Conservation (phyloP, 306 rosid genomes). For the Pachyrhizus erosus region DNA sequence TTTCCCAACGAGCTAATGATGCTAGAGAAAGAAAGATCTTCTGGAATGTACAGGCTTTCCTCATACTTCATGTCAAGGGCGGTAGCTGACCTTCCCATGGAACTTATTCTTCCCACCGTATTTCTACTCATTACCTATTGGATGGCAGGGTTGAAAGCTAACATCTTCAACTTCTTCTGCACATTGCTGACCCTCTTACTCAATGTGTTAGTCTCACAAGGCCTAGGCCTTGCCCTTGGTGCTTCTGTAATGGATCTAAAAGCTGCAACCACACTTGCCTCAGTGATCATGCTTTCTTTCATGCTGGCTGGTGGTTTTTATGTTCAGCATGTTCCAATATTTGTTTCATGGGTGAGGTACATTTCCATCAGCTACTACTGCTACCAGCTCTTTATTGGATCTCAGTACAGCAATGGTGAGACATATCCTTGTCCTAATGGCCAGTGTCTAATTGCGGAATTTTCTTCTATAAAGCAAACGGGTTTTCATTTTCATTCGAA, state of each 20-base stretch:
- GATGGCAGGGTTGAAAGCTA: conserved; percentile 65
- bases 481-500: conserved; percentile 49
- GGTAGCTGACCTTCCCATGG: conserved; percentile 72
- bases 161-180: conserved; percentile 25
- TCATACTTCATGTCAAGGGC: conserved; percentile 69
- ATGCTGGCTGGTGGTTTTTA: conserved; percentile 65
- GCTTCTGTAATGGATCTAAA: conserved; percentile 63
- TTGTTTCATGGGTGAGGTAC: conserved; percentile 68
- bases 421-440: conserved; percentile 58
- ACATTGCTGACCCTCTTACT: conserved; percentile 51
- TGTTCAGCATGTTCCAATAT: conserved; percentile 67
- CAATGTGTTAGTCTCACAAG: conserved; percentile 68
- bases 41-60: conserved; percentile 77
- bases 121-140: conserved; percentile 59
- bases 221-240: conserved; percentile 76
- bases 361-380: conserved; percentile 56
- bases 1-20: conserved; percentile 70
- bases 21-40: conserved; percentile 70
- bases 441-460: conserved; percentile 50
- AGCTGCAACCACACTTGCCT: conserved; percentile 63
- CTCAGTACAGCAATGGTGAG: conserved; percentile 55
- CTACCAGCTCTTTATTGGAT: conserved; percentile 61
- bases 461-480: conserved; percentile 53
- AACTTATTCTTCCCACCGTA: conserved; percentile 62
- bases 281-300: conserved; percentile 69